These are phyloP conservation scores for Fusarium graminum DNA, from an alignment of 2,329 filamentous ascomycete genomes.

Conservation along the genomic window DNA sequence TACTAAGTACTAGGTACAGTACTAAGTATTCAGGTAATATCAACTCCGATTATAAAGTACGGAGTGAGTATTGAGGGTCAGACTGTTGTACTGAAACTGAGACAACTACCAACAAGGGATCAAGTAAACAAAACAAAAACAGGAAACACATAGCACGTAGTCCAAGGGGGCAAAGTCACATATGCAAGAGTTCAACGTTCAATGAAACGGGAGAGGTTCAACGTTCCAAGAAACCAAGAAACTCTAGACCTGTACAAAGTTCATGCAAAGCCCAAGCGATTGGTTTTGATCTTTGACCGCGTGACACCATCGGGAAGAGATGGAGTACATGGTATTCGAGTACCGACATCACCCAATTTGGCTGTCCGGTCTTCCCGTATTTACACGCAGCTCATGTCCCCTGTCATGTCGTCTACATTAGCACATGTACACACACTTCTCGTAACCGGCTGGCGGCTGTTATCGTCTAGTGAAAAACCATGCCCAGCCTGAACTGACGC, in stretches of 20 bases:
- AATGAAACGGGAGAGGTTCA: background rate
- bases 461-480: slow-evolving; percentile 26
- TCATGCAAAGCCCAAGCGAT: slow-evolving; percentile 31
- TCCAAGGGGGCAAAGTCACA: slow-evolving; percentile 3
- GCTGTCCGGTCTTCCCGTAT: slow-evolving; percentile 7
- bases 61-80: background rate
- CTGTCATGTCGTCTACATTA: too few species aligned
- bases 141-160: slow-evolving; percentile 2
- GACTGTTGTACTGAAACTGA: slow-evolving; percentile 28
- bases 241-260: slow-evolving; percentile 13
- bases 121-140: slow-evolving; percentile 29
- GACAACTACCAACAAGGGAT: slow-evolving; percentile 29
- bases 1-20: too few species aligned
- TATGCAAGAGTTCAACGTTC: slow-evolving; percentile 1
- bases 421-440: background rate
- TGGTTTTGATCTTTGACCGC: slow-evolving; percentile 20
- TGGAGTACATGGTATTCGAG: slow-evolving; percentile 7
- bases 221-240: background rate
- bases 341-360: slow-evolving; percentile 11
- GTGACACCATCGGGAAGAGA: slow-evolving; percentile 14
- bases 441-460: slow-evolving; percentile 20
- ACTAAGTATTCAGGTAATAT: too few species aligned
- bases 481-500: slow-evolving; percentile 23
- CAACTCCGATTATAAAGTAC: too few species aligned
- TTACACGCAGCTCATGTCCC: slow-evolving; percentile 22